A percentile compares a stretch with the other conserved stretches of the same genome.
These are phyloP conservation scores for Vigna mungo DNA, from an alignment of 306 rosid genomes.

Conservation along the genomic window DNA sequence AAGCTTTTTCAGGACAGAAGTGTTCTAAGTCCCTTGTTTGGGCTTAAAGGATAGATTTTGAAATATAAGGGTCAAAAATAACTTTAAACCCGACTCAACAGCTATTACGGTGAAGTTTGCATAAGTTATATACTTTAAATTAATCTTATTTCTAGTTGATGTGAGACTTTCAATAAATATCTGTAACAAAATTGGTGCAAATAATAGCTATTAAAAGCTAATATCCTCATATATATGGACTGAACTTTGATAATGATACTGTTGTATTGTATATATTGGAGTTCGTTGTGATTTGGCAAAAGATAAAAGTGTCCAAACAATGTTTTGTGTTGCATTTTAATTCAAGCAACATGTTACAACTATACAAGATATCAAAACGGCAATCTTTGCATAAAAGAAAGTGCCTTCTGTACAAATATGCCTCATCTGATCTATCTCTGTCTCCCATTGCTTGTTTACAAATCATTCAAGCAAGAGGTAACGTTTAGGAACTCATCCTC, in stretches of 20 bases:
- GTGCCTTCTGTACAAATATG: slow-evolving; percentile 28
- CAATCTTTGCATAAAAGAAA: neutral
- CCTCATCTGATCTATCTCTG: slow-evolving; percentile 31
- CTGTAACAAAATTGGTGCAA: neutral
- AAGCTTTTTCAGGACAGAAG: neutral
- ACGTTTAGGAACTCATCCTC: slow-evolving; percentile 40
- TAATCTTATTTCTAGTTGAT: too few relatives aligned
- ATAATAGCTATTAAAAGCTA: neutral
- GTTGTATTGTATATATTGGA: neutral
- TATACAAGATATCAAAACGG: slow-evolving; percentile 1
- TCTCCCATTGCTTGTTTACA: slow-evolving; percentile 7
- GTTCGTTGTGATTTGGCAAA: slow-evolving; percentile 1
- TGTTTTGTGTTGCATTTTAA: neutral
- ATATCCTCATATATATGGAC: neutral
- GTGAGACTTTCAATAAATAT: neutral
- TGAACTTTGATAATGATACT: neutral
- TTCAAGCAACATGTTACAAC: neutral
- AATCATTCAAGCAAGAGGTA: slow-evolving; percentile 33
- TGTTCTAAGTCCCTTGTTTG: neutral
- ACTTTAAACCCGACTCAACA: too few relatives aligned
- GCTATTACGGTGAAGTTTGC: too few relatives aligned
- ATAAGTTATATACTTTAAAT: too few relatives aligned
- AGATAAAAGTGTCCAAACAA: neutral
- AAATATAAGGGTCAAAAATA: neutral
- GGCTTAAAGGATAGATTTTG: neutral